Percentiles rank a stretch among this genome's conserved stretches.
These are phyloP conservation scores for Heterobasidion parviporum DNA, from an alignment of 1,284 basidiomycete species.

Conservation along the genomic window DNA sequence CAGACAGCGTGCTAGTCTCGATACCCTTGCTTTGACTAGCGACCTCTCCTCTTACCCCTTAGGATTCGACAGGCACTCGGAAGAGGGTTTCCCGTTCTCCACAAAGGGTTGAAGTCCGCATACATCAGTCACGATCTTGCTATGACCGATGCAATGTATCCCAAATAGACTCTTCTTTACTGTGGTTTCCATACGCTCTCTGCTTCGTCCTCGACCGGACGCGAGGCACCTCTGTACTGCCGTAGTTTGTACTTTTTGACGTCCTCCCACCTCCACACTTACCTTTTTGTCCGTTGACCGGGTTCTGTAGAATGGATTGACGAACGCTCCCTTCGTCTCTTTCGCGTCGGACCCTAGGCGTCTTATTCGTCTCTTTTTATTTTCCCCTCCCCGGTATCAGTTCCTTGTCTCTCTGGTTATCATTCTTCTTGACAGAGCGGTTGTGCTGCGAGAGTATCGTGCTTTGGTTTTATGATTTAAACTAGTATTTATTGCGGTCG, in stretches of 20 bases:
- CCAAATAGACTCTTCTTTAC: not conserved
- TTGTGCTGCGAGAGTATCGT: not conserved
- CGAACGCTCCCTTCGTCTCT: not conserved
- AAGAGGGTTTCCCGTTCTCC: constrained; percentile 8
- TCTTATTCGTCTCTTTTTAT: too few species aligned
- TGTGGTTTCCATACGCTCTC: not conserved
- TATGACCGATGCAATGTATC: not conserved
- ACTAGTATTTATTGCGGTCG: not conserved
- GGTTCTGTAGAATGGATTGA: not conserved
- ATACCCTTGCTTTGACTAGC: constrained; percentile 71
- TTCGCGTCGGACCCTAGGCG: not conserved
- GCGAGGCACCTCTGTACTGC: not conserved
- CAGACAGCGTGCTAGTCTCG: constrained; percentile 64
- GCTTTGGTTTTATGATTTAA: not conserved
- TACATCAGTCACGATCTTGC: not conserved
- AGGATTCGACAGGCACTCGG: constrained; percentile 37
- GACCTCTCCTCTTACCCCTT: constrained; percentile 76
- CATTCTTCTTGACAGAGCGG: not conserved
- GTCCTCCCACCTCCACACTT: not conserved
- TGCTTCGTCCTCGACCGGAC: not conserved
- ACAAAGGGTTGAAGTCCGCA: not conserved
- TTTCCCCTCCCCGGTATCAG: too few species aligned
- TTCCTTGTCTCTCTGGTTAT: not conserved
- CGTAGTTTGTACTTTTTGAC: not conserved
- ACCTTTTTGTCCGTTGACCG: not conserved